These are phyloP conservation scores for Hawksworthiomyces lignivorus DNA, from an alignment of 2,329 filamentous ascomycete genomes.

Conservation along the genomic window DNA sequence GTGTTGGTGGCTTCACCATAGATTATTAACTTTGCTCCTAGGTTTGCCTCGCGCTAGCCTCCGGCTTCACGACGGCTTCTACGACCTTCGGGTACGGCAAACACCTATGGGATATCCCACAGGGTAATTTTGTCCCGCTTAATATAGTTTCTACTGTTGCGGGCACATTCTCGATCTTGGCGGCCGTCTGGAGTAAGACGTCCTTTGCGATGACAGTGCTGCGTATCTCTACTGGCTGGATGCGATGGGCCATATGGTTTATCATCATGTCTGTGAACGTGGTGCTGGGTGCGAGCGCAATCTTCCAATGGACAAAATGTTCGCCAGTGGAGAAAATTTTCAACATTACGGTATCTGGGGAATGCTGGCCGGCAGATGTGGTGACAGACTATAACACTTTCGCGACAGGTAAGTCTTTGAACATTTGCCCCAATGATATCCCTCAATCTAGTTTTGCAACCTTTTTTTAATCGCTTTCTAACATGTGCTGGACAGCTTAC, in stretches of 20 bases:
- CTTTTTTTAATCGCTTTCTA: too few relatives aligned
- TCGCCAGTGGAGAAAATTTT: constrained; percentile 23
- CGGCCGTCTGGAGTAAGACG: constrained; percentile 28
- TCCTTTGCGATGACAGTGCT: constrained; percentile 30
- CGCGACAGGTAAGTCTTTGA: constrained; percentile 19
- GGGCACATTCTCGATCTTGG: constrained; percentile 22
- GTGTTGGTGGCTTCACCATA: too few relatives aligned
- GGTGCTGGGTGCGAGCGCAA: constrained; percentile 18
- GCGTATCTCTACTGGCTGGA: constrained; percentile 22
- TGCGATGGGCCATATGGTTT: constrained; percentile 22
- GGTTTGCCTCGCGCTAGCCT: constrained; percentile 15
- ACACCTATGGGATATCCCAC: constrained; percentile 17
- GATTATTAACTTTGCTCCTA: too few relatives aligned
- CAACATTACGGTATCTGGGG: constrained; percentile 17
- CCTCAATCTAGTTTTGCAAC: too few relatives aligned
- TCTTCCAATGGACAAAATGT: constrained; percentile 25
- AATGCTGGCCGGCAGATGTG: constrained; percentile 23
- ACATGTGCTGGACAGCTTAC: constrained; percentile 17
- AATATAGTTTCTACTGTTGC: constrained; percentile 17
- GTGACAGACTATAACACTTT: constrained; percentile 26
- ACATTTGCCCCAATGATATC: too few relatives aligned
- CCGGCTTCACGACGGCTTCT: constrained; percentile 12
- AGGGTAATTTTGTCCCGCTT: constrained; percentile 7
- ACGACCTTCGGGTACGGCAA: constrained; percentile 16
- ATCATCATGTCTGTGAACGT: constrained; percentile 26